A percentile compares a stretch with the other conserved stretches of the same genome.
Evolutionary conservation across 257 asterid genomes (phyloP).

Genomic region (Haberlea rhodopensis): DNA sequence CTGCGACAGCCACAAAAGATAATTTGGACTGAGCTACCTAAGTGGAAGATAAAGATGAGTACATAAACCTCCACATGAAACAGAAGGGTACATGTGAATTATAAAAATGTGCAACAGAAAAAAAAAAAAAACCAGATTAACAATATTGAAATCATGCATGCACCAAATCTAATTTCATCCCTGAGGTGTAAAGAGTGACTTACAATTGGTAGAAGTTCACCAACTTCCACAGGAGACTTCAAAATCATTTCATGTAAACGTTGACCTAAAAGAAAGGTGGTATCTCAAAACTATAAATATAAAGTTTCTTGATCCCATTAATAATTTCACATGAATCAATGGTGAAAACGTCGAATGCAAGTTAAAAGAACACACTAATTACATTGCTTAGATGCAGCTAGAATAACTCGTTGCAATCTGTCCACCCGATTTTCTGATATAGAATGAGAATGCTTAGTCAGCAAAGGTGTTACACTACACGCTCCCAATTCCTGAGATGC

Average conservation of each 20-base stretch:
- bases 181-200: constrained; percentile 22
- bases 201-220: constrained; percentile 61
- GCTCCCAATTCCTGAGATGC: constrained; percentile 85
- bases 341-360: neutral
- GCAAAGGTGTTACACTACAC: constrained; percentile 75
- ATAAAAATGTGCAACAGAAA: neutral
- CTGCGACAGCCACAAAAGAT: constrained; percentile 78
- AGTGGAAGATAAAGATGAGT: constrained; percentile 18
- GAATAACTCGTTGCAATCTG: constrained; percentile 76
- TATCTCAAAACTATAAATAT: constrained; percentile 11
- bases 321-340: constrained; percentile 14
- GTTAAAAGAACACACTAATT: constrained; percentile 19
- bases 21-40: constrained; percentile 68
- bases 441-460: constrained; percentile 73
- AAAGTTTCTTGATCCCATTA: neutral
- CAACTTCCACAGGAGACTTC: constrained; percentile 62
- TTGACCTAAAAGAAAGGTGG: constrained; percentile 53
- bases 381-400: constrained; percentile 94
- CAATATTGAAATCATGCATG: neutral
- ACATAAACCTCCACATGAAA: constrained; percentile 8
- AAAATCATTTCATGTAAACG: constrained; percentile 84
- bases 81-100: neutral
- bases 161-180: neutral
- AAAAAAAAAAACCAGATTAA: neutral
- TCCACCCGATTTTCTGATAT: constrained; percentile 78